Conservation (phyloP, 495 filamentous ascomycete genomes). For the Penicillium antarcticum region DNA sequence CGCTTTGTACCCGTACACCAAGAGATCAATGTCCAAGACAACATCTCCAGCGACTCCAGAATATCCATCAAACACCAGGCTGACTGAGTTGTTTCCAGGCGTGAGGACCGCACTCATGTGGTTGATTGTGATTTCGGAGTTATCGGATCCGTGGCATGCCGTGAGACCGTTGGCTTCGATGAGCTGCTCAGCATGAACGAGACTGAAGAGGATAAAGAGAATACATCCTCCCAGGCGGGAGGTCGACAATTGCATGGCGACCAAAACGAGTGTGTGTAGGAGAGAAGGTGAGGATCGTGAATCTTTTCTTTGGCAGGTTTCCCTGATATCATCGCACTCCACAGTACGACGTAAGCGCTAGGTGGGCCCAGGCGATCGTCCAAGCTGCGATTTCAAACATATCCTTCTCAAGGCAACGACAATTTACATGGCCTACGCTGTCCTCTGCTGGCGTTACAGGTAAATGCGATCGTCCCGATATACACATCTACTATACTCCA, state of each 20-base stretch:
- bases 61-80: constrained; percentile 66
- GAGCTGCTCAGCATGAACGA: constrained; percentile 52
- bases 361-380: constrained; percentile 5
- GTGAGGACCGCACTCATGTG: constrained; percentile 69
- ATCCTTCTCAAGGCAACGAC: background rate
- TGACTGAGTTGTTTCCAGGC: constrained; percentile 59
- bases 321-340: constrained; percentile 10
- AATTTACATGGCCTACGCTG: too few species aligned
- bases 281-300: background rate
- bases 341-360: constrained; percentile 10
- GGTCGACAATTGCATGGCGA: constrained; percentile 5
- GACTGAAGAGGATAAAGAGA: constrained; percentile 2
- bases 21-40: constrained; percentile 61
- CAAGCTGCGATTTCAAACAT: background rate
- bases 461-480: too few species aligned
- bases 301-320: background rate
- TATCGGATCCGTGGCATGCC: constrained; percentile 54
- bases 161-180: constrained; percentile 64
- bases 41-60: constrained; percentile 75
- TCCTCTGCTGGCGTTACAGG: too few species aligned
- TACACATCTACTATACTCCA: too few species aligned
- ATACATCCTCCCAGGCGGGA: background rate
- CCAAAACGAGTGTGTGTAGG: constrained; percentile 1
- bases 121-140: constrained; percentile 63
- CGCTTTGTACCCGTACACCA: constrained; percentile 71